Base-by-base conservation (phyloP, 2,329 filamentous ascomycete species). In the Botrytis cinerea region DNA sequence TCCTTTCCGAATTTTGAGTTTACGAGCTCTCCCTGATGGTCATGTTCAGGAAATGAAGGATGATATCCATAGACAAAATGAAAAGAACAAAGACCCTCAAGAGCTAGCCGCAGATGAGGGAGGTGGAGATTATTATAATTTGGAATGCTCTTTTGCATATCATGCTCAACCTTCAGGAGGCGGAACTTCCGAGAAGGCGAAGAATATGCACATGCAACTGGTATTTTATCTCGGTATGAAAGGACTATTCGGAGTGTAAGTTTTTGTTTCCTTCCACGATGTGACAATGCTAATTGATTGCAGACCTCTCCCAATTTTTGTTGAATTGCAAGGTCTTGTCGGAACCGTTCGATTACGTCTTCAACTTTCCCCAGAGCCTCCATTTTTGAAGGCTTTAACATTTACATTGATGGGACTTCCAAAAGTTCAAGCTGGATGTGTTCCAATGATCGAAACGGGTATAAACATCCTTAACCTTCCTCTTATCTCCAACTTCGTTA, bases 191-290 rank as follows among this genome's bases (percentile, higher is more conserved):
- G 92, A 93, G 63, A 96, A 95, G 82, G 94, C 94, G 9, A 89
- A 92, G 77, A 98, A 98, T 81, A 97, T 98, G 93, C 95, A 97
- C 79, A 97, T 98, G 94, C 92, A 97, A 79, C 84, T 98, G 22
- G 89, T 98, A 14, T 98, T 99, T 82, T 98, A 98, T 77, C 87
- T 98, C 1, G 96, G 96, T 40, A 74, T 80, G 9, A 80, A 81
- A 64, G 79, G 79, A 60, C 70, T 81, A 20, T 81, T 80, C 68
- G 78, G 78, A 69, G 76, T 79, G 75, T 78, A 75, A 38, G 72
- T 64, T n/a, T 5, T 71, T 10, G 7, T 20, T 60, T 20, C 12
- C 25, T 28, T 40, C 4, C 45, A 72, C 2, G 12, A 2, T 18
- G 8, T 6, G 46, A 40, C 5, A 12, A 14, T 63, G 32, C 57